Evolutionary conservation across 1,284 basidiomycete species (phyloP).

Genomic region (Ceratobasidium sp.): DNA sequence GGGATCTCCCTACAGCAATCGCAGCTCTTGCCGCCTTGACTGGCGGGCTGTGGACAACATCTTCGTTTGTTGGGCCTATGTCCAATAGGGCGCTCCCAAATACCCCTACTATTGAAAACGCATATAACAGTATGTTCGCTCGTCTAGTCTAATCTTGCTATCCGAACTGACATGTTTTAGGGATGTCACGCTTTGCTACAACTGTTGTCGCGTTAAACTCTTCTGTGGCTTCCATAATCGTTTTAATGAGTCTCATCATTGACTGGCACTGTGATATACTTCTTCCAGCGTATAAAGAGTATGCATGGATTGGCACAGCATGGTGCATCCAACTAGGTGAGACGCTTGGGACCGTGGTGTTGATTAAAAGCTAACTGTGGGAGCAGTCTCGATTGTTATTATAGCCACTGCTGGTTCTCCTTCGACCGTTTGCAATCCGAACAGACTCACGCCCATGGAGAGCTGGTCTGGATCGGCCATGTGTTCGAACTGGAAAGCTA

Average conservation of each 20-base stretch:
- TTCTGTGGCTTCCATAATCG: background rate
- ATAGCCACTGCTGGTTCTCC: conserved; percentile 1
- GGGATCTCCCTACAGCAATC: background rate
- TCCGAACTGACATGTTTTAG: background rate
- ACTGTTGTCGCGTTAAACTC: conserved; percentile 13
- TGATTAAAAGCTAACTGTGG: background rate
- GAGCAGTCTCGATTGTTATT: background rate
- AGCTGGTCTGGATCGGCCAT: background rate
- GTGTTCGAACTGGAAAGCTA: conserved; percentile 17
- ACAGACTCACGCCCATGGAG: background rate
- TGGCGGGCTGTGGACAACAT: background rate
- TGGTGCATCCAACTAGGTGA: conserved; percentile 21
- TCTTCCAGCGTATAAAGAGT: conserved; percentile 12
- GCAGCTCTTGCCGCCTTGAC: conserved; percentile 5
- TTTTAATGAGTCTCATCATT: conserved; percentile 2
- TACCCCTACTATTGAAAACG: background rate
- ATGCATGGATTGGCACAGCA: background rate
- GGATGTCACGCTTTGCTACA: background rate
- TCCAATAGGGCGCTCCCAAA: background rate
- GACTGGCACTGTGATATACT: conserved; percentile 23
- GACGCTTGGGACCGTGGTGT: background rate
- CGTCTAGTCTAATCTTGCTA: background rate
- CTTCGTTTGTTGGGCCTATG: conserved; percentile 5
- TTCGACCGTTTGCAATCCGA: background rate
- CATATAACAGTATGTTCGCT: conserved; percentile 8